phyloP scores from a whole-genome alignment of 148 eudicot species.

The Pouteria glomerata region DNA sequence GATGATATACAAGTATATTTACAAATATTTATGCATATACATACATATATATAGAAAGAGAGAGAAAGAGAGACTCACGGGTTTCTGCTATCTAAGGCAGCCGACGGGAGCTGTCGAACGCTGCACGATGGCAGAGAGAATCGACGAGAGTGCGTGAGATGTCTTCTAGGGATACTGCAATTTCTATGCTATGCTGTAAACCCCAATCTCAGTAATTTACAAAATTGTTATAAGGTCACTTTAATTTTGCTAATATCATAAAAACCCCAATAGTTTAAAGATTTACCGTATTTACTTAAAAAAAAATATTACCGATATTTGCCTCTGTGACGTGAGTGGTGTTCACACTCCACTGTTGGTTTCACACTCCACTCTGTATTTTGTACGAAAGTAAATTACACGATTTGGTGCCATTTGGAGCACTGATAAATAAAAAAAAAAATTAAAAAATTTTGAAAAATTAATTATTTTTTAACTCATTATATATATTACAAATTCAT shows the following conservation, averaged over 20 bases:
- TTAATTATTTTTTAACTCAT: too few species aligned
- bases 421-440: too few species aligned
- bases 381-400: too few species aligned
- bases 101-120: background rate
- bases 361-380: too few species aligned
- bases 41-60: background rate
- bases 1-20: background rate
- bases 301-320: too few species aligned
- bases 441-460: too few species aligned
- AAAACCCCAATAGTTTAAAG: too few species aligned
- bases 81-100: conserved; percentile 2
- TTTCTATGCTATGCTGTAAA: background rate
- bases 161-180: background rate
- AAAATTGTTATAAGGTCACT: background rate
- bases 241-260: background rate
- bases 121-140: background rate
- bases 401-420: too few species aligned
- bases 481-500: too few species aligned
- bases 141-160: background rate
- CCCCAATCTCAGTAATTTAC: background rate
- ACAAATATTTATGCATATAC: background rate
- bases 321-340: too few species aligned
- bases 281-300: too few species aligned
- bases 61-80: background rate
- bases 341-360: too few species aligned